These are phyloP conservation scores for Chaetomium cochliodes DNA, from an alignment of 495 filamentous ascomycete genomes.

Conservation along the genomic window DNA sequence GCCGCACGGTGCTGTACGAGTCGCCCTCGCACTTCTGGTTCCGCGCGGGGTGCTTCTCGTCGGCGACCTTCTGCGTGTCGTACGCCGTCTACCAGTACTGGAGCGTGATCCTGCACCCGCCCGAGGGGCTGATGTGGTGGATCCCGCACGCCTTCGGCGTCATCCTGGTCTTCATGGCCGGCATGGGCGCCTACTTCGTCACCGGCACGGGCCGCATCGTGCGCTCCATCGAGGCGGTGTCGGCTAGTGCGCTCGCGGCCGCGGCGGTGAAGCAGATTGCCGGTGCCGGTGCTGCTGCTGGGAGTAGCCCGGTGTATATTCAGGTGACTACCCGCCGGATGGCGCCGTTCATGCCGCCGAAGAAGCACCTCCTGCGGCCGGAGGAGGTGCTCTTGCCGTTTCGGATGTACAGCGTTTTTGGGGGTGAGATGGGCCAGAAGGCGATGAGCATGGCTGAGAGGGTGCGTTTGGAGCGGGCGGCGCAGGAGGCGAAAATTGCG, in stretches of 20 bases:
- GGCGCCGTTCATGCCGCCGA: constrained; percentile 39
- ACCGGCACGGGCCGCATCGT: constrained; percentile 45
- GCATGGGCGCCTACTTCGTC: constrained; percentile 48
- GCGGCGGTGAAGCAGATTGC: constrained; percentile 2
- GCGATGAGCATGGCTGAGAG: constrained; percentile 27
- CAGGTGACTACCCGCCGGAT: constrained; percentile 40
- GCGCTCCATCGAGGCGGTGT: constrained; percentile 42
- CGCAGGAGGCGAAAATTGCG: constrained; percentile 34
- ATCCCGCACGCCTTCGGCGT: constrained; percentile 47
- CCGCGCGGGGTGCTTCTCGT: constrained; percentile 54
- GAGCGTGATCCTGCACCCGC: constrained; percentile 44
- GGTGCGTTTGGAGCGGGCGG: constrained; percentile 28
- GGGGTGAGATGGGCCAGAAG: neutral
- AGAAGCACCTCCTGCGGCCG: constrained; percentile 36
- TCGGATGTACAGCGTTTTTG: constrained; percentile 34
- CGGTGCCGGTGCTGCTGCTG: constrained; percentile 4
- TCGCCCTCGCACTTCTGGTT: constrained; percentile 61
- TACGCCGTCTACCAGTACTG: constrained; percentile 58
- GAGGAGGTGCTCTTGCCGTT: constrained; percentile 41
- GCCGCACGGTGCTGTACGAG: constrained; percentile 57
- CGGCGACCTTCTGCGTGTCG: constrained; percentile 56
- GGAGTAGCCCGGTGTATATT: constrained; percentile 32
- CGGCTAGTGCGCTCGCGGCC: constrained; percentile 1
- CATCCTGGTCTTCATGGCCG: constrained; percentile 46
- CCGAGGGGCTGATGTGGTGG: constrained; percentile 43